Percentiles rank a stretch among this genome's conserved stretches.
phyloP scores from a whole-genome alignment of 2,329 filamentous ascomycete genomes.

The Fusarium gaditjirri region DNA sequence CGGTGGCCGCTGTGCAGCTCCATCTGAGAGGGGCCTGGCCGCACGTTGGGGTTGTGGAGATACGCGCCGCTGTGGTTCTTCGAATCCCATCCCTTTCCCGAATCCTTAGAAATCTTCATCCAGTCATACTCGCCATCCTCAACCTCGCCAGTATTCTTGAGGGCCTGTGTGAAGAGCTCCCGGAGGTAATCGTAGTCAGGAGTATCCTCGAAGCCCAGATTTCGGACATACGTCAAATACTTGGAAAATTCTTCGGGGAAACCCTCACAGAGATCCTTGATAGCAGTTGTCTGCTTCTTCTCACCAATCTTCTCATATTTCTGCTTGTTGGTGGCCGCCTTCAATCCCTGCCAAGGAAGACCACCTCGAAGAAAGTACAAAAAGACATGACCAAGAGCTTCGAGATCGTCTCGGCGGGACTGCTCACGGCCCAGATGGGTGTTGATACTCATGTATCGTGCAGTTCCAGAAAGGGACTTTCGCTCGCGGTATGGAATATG shows the following conservation, averaged over 20 bases:
- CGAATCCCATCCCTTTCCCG: slow-evolving; percentile 88
- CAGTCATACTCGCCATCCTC: slow-evolving; percentile 99
- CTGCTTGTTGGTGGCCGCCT: slow-evolving; percentile 85
- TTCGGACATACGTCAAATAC: slow-evolving; percentile 96
- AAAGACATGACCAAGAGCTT: slow-evolving; percentile 82
- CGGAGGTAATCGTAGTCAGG: slow-evolving; percentile 98
- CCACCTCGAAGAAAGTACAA: slow-evolving; percentile 80
- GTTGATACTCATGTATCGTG: slow-evolving; percentile 99
- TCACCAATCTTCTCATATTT: slow-evolving; percentile 99
- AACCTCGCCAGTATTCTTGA: slow-evolving; percentile 93
- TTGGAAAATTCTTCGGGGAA: slow-evolving; percentile 98
- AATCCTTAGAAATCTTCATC: slow-evolving; percentile 92
- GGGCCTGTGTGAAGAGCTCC: slow-evolving; percentile 93
- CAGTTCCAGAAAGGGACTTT: slow-evolving; percentile 95
- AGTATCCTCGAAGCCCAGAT: slow-evolving; percentile 97
- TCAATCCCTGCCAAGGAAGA: slow-evolving; percentile 77
- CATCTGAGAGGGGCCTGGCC: slow-evolving; percentile 84
- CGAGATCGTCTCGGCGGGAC: slow-evolving; percentile 93
- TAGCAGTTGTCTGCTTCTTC: slow-evolving; percentile 98
- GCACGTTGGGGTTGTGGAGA: slow-evolving; percentile 80
- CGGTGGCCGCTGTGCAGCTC: slow-evolving; percentile 82
- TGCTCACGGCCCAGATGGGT: slow-evolving; percentile 97
- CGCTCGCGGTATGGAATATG: slow-evolving; percentile 98
- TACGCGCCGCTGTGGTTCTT: slow-evolving; percentile 72
- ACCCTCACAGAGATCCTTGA: slow-evolving; percentile 96